Evolutionary conservation across 2,329 filamentous ascomycete species (phyloP), one percentile per base, ranked within the genome.

Genomic region (Stagonosporopsis tanaceti): DNA sequence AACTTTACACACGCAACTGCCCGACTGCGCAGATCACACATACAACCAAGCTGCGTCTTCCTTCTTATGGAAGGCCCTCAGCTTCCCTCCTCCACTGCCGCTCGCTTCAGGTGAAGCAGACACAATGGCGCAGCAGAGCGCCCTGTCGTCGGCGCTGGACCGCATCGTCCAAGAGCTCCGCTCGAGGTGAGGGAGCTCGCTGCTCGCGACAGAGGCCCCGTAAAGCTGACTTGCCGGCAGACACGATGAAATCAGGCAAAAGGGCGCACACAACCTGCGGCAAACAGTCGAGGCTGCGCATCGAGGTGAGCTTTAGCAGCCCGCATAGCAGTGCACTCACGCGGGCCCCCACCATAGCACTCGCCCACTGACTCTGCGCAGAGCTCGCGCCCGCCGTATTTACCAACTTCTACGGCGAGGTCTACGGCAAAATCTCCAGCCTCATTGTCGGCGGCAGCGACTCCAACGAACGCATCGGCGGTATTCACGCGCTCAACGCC

Each of bases 401-500:
- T 78, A 78, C 83, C 57, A 83, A 85, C 64, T 89, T 87, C 76
- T 90, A 90, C 74, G 86, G 85, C 70, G 81, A 86, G 54, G 84
- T 91, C 61, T 89, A 86, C 71, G 79, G 82, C 65, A 85, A 85
- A 56, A 89, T 92, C 68, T 86, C 86, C 53, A 81, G 84, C 63
- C 84, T 98, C 64, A 92, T 96, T 60, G 88, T 92, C 45, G 92
- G 94, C 75, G 91, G 93, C 62, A 89, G 86, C 79, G 93, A 97
- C 75, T 89, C 92, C 5, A 88, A 89, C 67, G 95, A 99, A 74
- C 89, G 93, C 57, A 87, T 97, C 54, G 95, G 93, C 61, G 96
- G 95, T 50, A 90, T 99, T 61, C 89, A 95, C 69, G 94, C 94
- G 58, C 86, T 99, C 60, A 94, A 97, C 76, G 89, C 90, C 55